These are phyloP conservation scores for Salix dunnii DNA, from an alignment of 345 rosid genomes.

Conservation along the genomic window DNA sequence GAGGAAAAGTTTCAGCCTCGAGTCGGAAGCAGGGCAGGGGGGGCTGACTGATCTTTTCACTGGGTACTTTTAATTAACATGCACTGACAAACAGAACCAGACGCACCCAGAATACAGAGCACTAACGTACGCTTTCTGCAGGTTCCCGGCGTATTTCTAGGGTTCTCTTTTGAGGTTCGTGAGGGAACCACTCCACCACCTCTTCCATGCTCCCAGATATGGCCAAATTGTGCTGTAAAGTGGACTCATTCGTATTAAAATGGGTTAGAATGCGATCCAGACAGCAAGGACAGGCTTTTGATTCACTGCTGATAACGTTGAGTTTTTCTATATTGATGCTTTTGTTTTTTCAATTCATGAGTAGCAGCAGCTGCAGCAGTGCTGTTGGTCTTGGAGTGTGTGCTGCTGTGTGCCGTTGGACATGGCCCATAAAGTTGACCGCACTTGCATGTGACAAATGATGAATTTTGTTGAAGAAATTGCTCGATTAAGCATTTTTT, in stretches of 20 bases:
- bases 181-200: not conserved
- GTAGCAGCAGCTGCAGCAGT: no score
- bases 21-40: not conserved
- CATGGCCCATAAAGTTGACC: conserved; percentile 2
- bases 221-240: not conserved
- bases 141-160: conserved; percentile 35
- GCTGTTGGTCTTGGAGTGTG: not conserved
- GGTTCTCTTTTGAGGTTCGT: conserved; percentile 10
- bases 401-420: not conserved
- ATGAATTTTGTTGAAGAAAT: not conserved
- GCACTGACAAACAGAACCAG: not conserved
- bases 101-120: not conserved
- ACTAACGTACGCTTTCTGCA: conserved; percentile 25
- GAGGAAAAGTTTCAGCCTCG: not conserved
- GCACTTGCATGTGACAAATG: not conserved
- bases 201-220: not conserved
- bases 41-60: not conserved
- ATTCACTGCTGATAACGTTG: not conserved
- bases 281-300: not conserved
- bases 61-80: not conserved
- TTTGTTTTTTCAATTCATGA: not conserved
- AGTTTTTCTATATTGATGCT: not conserved
- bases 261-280: not conserved
- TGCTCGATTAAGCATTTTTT: not conserved
- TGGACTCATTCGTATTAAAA: not conserved